Base-by-base conservation (phyloP, 352 stramenopile genomes). In the Thalassiosira ordinaria region DNA sequence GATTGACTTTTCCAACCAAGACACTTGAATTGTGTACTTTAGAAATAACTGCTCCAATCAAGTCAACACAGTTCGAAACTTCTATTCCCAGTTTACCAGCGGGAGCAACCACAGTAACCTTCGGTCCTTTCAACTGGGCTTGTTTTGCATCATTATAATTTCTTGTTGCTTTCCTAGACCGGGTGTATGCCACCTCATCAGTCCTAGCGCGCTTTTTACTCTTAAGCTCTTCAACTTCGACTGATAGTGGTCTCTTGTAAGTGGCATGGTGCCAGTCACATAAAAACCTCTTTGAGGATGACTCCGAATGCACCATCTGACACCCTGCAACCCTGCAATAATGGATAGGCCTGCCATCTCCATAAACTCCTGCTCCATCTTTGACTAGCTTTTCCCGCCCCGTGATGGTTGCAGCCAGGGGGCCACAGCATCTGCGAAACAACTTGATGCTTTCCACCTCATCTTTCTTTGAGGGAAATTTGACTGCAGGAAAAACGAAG, bases 401-500 rank as follows among this genome's bases (percentile, higher is more conserved):
- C 5, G 55, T 26, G 14, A 64, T 14, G 11, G 55, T 64, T 44
- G 55, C 55, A 13, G 55, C 55, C 16, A 64, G 55, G 7, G 55
- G 55, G 7, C 55, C 55, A 39, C 24, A 27, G 22, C 55, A 64
- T 11, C 20, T 5, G 14, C 55, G 55, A 20, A 64, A 64, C 7
- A 64, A 5, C 46, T 33, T 39, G 2, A 64, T 8, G 55, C 55
- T 64, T 20, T 64, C 55, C 6, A 64, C 13, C 16, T 64, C 55
- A 39, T 64, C 55, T 1, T 64, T 16, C 29, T 22, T 41, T 13
- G 55, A 64, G 29, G 55, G 55, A 46, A 64, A 64, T 20, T 64
- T 64, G 2, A 64, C 55, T 46, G 1, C 20, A 2, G 24, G 55
- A 4, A 64, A 24, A 7, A 5, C 2, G 24, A 64, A 20, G 3